A percentile compares a stretch with the other conserved stretches of the same genome.
Evolutionary conservation across 1,139 yeast genomes (phyloP).

Genomic region (Zygosaccharomyces sapae): DNA sequence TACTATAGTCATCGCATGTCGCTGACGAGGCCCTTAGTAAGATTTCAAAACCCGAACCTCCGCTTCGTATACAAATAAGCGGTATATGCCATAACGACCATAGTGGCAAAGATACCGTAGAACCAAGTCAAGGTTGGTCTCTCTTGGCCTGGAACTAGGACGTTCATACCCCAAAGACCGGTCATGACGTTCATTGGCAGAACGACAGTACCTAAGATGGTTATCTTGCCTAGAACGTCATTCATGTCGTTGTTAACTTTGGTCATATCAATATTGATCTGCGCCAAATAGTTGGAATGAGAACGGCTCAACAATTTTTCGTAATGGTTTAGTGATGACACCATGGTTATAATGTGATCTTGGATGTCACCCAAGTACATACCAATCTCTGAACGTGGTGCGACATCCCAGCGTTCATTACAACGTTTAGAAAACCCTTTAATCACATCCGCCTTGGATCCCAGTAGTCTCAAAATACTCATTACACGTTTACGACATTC

Average conservation of each 20-base stretch:
- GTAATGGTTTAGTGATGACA: slow-evolving; percentile 86
- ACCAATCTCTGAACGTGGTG: slow-evolving; percentile 74
- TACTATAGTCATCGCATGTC: neutral
- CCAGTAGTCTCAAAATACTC: slow-evolving; percentile 78
- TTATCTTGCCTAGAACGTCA: slow-evolving; percentile 89
- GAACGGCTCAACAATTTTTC: slow-evolving; percentile 89
- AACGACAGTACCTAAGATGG: slow-evolving; percentile 90
- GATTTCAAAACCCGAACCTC: slow-evolving; percentile 35
- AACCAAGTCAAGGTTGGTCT: slow-evolving; percentile 76
- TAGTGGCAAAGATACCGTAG: slow-evolving; percentile 45
- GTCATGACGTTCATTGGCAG: slow-evolving; percentile 91
- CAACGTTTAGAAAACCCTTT: slow-evolving; percentile 90
- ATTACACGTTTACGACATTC: slow-evolving; percentile 92
- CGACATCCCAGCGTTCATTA: slow-evolving; percentile 74
- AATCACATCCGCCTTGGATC: slow-evolving; percentile 93
- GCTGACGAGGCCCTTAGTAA: neutral
- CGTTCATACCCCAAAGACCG: slow-evolving; percentile 99
- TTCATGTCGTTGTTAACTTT: slow-evolving; percentile 96
- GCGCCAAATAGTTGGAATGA: slow-evolving; percentile 93
- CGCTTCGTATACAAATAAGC: slow-evolving; percentile 46
- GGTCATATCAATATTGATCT: slow-evolving; percentile 95
- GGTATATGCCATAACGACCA: slow-evolving; percentile 44
- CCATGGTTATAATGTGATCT: slow-evolving; percentile 94
- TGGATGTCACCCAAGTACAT: slow-evolving; percentile 92
- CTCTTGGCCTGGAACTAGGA: slow-evolving; percentile 89